phyloP scores from a whole-genome alignment of 192 early-diverging fungal species.

The Fimicolochytrium jonesii region DNA sequence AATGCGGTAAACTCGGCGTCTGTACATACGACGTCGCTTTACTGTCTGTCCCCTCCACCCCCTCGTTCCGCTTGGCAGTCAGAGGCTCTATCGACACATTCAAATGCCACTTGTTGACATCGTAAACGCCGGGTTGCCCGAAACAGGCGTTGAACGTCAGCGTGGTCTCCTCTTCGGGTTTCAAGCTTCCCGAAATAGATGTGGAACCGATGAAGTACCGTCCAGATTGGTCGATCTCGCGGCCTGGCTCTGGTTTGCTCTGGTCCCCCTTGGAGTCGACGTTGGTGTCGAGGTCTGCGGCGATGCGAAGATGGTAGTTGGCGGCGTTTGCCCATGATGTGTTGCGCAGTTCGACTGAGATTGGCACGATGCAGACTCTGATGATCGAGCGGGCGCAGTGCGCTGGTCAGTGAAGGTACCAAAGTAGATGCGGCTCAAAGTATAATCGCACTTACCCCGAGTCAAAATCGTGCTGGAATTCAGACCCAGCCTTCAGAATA shows the following conservation, averaged over 20 bases:
- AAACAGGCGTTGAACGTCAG: slow-evolving; percentile 55
- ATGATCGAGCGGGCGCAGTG: too few species aligned
- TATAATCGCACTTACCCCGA: slow-evolving; percentile 17
- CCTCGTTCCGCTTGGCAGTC: neutral
- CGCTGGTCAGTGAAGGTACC: too few species aligned
- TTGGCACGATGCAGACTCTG: slow-evolving; percentile 42
- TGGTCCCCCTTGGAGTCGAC: neutral
- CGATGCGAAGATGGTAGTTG: slow-evolving; percentile 21
- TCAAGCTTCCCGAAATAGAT: slow-evolving; percentile 47
- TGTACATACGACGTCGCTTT: slow-evolving; percentile 29
- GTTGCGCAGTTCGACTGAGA: slow-evolving; percentile 60
- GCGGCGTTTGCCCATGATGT: slow-evolving; percentile 57
- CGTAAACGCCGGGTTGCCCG: slow-evolving; percentile 59
- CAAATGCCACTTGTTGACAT: slow-evolving; percentile 73
- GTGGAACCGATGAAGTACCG: slow-evolving; percentile 61
- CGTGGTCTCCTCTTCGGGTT: slow-evolving; percentile 45
- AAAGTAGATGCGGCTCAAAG: too few species aligned
- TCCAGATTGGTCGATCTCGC: neutral
- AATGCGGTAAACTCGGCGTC: slow-evolving; percentile 33
- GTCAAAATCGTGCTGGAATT: slow-evolving; percentile 17
- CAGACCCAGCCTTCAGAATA: slow-evolving; percentile 34
- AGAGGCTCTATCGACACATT: slow-evolving; percentile 16
- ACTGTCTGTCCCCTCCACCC: neutral
- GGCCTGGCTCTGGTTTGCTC: neutral
- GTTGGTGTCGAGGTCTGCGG: neutral